phyloP scores from a whole-genome alignment of 2,329 filamentous ascomycete genomes.

The Fusarium ambrosium region DNA sequence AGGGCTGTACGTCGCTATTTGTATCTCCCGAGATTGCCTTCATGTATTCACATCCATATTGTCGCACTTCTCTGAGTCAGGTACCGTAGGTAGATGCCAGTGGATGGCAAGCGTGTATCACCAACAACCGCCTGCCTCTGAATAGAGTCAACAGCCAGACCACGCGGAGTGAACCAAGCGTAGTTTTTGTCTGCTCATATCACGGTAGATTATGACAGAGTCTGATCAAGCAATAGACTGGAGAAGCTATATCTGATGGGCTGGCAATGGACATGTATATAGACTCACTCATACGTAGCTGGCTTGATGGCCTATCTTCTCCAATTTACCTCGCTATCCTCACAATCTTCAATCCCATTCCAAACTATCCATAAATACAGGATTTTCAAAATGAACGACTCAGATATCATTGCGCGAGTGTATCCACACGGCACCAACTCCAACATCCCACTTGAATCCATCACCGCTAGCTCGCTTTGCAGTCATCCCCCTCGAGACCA shows the following conservation, averaged over 20 bases:
- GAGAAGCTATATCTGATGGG: not conserved
- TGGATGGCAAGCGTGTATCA: not conserved
- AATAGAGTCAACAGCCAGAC: not conserved
- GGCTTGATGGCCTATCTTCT: not conserved
- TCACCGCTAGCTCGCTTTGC: not conserved
- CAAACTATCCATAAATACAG: not conserved
- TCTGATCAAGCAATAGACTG: not conserved
- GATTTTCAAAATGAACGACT: not conserved
- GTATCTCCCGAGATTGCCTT: not conserved
- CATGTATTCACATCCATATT: not conserved
- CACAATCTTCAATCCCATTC: not conserved
- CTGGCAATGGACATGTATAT: not conserved
- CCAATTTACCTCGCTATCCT: not conserved
- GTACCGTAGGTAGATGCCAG: not conserved
- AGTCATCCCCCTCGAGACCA: rapidly evolving
- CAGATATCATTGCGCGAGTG: constrained; percentile 1
- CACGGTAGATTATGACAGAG: not conserved
- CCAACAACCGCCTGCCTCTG: not conserved
- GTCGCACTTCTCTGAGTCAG: not conserved
- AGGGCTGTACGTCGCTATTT: not conserved
- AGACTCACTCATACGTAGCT: not conserved
- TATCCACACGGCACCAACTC: not conserved
- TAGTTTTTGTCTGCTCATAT: not conserved
- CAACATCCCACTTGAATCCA: not conserved
- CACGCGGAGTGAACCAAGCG: not conserved